phyloP scores from a whole-genome alignment of 148 eudicot genomes.

The Pharnaceum exiguum region DNA sequence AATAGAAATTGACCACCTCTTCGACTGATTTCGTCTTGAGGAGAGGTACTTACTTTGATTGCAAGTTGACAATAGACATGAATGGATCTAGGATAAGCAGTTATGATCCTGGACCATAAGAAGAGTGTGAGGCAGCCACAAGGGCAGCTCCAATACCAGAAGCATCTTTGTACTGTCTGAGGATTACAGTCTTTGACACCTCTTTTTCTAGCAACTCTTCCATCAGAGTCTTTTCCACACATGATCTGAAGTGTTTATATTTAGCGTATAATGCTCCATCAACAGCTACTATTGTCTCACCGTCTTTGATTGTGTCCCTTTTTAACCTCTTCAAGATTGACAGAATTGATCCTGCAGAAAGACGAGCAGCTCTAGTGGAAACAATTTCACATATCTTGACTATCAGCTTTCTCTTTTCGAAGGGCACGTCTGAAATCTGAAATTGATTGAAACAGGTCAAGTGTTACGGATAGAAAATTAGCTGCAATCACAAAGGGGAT shows the following conservation, averaged over 20 bases:
- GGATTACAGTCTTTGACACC: constrained; percentile 34
- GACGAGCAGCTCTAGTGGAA: constrained; percentile 73
- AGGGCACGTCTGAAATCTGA: constrained; percentile 16
- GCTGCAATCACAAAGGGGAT: too few species aligned
- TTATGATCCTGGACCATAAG: constrained; percentile 18
- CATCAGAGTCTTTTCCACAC: constrained; percentile 47
- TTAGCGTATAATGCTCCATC: constrained; percentile 71
- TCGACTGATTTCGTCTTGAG: too few species aligned
- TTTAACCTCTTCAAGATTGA: constrained; percentile 71
- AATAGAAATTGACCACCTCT: too few species aligned
- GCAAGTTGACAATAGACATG: too few species aligned
- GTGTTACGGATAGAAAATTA: too few species aligned
- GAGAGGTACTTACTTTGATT: too few species aligned
- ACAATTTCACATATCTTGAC: constrained; percentile 66
- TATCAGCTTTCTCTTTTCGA: constrained; percentile 48
- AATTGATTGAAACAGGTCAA: too few species aligned
- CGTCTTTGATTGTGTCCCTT: constrained; percentile 37
- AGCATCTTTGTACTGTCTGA: constrained; percentile 65
- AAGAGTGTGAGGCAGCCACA: constrained; percentile 75
- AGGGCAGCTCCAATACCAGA: constrained; percentile 91
- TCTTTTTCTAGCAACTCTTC: constrained; percentile 49
- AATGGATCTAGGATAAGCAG: not conserved
- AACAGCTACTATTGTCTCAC: constrained; percentile 58
- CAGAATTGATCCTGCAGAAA: constrained; percentile 78
- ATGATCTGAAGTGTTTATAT: constrained; percentile 56